A percentile compares a stretch with the other conserved stretches of the same genome.
Evolutionary conservation across 2,329 filamentous ascomycete genomes (phyloP).

Genomic region (Paraconiothyrium sp.): DNA sequence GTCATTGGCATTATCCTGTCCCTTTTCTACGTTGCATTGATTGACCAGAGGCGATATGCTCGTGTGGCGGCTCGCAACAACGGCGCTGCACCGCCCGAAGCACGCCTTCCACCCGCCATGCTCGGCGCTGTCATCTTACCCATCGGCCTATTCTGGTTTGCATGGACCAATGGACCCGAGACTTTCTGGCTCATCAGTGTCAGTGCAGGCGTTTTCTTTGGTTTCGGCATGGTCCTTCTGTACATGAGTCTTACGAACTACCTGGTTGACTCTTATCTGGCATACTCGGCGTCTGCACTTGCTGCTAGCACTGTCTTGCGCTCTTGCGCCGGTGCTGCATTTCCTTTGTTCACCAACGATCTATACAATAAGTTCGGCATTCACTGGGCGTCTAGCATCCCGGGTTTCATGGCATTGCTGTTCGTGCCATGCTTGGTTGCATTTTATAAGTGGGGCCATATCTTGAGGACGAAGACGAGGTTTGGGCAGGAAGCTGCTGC

Average conservation of each 20-base stretch:
- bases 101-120: slow-evolving; percentile 68
- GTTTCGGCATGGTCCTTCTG: slow-evolving; percentile 49
- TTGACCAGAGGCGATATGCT: slow-evolving; percentile 30
- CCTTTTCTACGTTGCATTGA: slow-evolving; percentile 27
- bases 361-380: slow-evolving; percentile 58
- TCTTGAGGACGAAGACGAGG: slow-evolving; percentile 28
- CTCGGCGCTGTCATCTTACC: slow-evolving; percentile 69
- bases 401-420: slow-evolving; percentile 57
- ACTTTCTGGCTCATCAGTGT: slow-evolving; percentile 65
- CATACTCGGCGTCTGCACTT: slow-evolving; percentile 41
- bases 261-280: slow-evolving; percentile 71
- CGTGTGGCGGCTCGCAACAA: slow-evolving; percentile 37
- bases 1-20: slow-evolving; percentile 63
- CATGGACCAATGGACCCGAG: slow-evolving; percentile 53
- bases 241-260: slow-evolving; percentile 67
- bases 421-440: slow-evolving; percentile 43
- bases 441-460: slow-evolving; percentile 30
- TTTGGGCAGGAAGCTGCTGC: slow-evolving; percentile 31
- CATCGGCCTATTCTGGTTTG: slow-evolving; percentile 45
- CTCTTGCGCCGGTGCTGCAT: slow-evolving; percentile 57
- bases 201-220: slow-evolving; percentile 59
- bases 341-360: slow-evolving; percentile 54
- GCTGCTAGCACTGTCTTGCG: slow-evolving; percentile 57
- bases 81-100: slow-evolving; percentile 69
- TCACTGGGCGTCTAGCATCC: slow-evolving; percentile 59